Evolutionary conservation across 306 rosid genomes (phyloP).

Genomic region (Casuarina equisetifolia): DNA sequence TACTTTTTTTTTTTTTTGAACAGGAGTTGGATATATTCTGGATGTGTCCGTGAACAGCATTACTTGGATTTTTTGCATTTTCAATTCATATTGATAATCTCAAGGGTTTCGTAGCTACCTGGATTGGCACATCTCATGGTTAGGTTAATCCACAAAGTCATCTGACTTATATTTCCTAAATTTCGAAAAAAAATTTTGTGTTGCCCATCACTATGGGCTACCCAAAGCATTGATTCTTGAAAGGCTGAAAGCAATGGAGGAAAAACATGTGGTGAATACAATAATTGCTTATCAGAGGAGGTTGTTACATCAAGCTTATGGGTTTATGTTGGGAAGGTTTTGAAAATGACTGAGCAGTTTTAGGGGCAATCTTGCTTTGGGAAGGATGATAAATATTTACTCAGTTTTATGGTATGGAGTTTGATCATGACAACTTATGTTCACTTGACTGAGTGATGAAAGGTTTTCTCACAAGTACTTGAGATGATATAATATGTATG

Average conservation of each 20-base stretch:
- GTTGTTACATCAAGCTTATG: not conserved
- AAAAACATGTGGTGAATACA: not conserved
- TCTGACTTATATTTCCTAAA: not conserved
- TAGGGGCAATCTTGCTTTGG: not conserved
- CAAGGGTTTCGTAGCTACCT: not conserved
- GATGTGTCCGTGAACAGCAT: not conserved
- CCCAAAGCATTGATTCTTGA: not conserved
- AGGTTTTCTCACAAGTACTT: no score
- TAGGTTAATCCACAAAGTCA: not conserved
- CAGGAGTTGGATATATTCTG: constrained; percentile 1
- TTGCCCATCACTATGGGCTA: not conserved
- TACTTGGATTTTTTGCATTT: not conserved
- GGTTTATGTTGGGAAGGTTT: not conserved
- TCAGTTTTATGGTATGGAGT: not conserved
- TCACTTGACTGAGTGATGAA: not conserved
- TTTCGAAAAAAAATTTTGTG: not conserved
- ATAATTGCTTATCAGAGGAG: not conserved
- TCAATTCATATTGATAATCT: not conserved
- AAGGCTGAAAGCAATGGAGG: not conserved
- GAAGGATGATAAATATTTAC: not conserved
- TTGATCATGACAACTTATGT: not conserved
- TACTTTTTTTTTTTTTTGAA: not conserved
- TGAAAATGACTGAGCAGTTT: not conserved
- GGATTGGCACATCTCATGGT: not conserved
- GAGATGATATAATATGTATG: no score